A percentile compares a stretch with the other conserved stretches of the same genome.
Evolutionary conservation across 202 grass and related monocot species (phyloP).

Genomic region (Digitaria exilis): DNA sequence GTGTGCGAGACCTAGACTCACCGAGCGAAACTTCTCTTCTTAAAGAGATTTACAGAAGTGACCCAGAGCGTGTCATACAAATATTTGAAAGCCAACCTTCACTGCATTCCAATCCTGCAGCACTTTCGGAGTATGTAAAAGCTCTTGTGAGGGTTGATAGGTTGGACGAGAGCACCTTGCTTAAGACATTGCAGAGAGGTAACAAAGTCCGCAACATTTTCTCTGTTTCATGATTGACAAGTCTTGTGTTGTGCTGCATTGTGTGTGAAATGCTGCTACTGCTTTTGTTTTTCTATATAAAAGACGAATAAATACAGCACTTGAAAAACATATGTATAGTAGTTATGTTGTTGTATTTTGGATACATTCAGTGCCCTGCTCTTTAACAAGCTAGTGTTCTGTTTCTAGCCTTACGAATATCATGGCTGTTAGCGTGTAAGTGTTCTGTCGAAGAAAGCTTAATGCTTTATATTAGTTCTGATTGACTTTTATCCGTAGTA

Average conservation of each 20-base stretch:
- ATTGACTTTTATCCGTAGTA: constrained; percentile 21
- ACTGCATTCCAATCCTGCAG: constrained; percentile 74
- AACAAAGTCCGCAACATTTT: constrained; percentile 11
- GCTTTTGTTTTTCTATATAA: constrained; percentile 3
- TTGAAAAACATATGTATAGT: constrained; percentile 12
- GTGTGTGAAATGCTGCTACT: not conserved
- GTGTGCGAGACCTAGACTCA: constrained; percentile 57
- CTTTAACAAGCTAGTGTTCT: constrained; percentile 13
- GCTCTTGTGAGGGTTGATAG: constrained; percentile 92
- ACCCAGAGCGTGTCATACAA: constrained; percentile 92
- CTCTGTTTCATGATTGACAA: constrained; percentile 2
- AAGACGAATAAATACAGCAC: constrained; percentile 7
- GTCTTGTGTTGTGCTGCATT: constrained; percentile 27
- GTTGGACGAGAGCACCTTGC: constrained; percentile 82
- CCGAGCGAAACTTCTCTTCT: constrained; percentile 62
- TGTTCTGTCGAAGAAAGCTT: not conserved
- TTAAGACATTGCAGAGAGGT: constrained; percentile 97
- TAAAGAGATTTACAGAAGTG: constrained; percentile 95
- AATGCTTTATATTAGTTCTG: not conserved
- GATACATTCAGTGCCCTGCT: not conserved
- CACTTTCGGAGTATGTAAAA: constrained; percentile 96
- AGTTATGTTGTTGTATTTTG: not conserved
- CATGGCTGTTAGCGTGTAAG: not conserved
- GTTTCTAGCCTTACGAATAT: not conserved
- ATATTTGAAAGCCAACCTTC: constrained; percentile 92